These are phyloP conservation scores for Leonotis leonurus DNA, from an alignment of 257 asterid genomes.

Conservation along the genomic window DNA sequence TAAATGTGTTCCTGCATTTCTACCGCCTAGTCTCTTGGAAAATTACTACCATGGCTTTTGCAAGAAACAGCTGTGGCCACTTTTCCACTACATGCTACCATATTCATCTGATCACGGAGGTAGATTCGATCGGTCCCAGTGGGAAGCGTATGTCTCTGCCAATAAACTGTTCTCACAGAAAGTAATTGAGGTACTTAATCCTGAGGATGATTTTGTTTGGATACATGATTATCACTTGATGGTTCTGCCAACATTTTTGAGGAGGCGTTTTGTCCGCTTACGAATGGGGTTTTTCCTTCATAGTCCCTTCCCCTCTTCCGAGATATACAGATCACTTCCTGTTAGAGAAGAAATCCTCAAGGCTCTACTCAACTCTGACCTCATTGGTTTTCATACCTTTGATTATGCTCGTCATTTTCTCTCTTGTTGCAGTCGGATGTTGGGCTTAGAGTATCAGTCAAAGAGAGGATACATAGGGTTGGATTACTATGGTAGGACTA, in stretches of 20 bases:
- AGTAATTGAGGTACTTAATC: constrained; percentile 75
- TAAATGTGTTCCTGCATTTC: constrained; percentile 65
- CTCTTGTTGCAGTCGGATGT: constrained; percentile 77
- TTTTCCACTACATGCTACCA: constrained; percentile 75
- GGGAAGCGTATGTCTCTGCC: constrained; percentile 81
- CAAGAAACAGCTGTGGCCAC: constrained; percentile 82
- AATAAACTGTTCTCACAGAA: constrained; percentile 72
- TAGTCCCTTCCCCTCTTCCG: constrained; percentile 76
- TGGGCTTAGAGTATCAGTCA: constrained; percentile 73
- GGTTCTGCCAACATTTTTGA: constrained; percentile 80
- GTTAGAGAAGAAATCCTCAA: constrained; percentile 77
- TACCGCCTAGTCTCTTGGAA: constrained; percentile 51
- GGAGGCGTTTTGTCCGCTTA: constrained; percentile 64
- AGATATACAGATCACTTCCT: constrained; percentile 73
- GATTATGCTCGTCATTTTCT: constrained; percentile 79
- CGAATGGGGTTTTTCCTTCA: constrained; percentile 75
- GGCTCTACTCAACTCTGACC: constrained; percentile 66
- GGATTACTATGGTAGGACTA: constrained; percentile 74
- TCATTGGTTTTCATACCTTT: constrained; percentile 78
- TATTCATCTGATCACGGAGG: constrained; percentile 72
- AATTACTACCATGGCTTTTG: constrained; percentile 75
- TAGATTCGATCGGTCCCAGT: constrained; percentile 62
- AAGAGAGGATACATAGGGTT: constrained; percentile 75
- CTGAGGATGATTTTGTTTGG: constrained; percentile 85
- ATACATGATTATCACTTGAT: constrained; percentile 82